A percentile compares a stretch with the other conserved stretches of the same genome.
Conservation (phyloP, 2,329 filamentous ascomycete genomes). For the Colletotrichum musicola region DNA sequence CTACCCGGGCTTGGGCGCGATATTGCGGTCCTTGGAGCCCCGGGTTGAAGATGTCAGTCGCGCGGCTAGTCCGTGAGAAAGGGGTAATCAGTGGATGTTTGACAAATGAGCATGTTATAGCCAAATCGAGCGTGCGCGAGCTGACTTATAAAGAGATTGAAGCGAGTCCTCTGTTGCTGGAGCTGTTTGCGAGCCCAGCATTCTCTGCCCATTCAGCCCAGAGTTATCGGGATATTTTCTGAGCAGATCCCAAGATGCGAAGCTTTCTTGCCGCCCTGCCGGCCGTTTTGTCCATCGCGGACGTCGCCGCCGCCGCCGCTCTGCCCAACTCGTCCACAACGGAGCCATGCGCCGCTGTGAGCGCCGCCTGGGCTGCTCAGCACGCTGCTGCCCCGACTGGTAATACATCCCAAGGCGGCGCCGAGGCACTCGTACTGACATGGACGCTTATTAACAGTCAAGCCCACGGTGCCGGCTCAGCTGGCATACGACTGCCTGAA, state of each 20-base stretch:
- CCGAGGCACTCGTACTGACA: background rate
- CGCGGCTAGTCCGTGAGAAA: background rate
- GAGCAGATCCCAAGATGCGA: slow-evolving; percentile 17
- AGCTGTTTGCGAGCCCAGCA: background rate
- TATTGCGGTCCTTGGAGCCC: slow-evolving; percentile 16
- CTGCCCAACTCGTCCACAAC: slow-evolving; percentile 7
- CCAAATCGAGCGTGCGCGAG: no score
- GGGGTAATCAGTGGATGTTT: no score
- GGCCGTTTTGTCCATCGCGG: slow-evolving; percentile 16
- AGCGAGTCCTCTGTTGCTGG: no score
- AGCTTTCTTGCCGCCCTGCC: slow-evolving; percentile 18
- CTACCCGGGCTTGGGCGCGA: slow-evolving; percentile 8
- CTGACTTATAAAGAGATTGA: no score
- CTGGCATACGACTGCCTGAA: slow-evolving; percentile 56
- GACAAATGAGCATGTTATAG: no score
- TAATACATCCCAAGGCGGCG: background rate
- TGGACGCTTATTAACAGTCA: background rate
- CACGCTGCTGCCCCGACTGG: slow-evolving; percentile 18
- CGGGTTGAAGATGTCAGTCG: background rate
- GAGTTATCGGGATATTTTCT: background rate
- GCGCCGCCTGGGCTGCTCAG: slow-evolving; percentile 25
- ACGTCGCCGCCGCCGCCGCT: background rate
- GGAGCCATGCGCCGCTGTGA: slow-evolving; percentile 29
- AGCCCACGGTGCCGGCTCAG: slow-evolving; percentile 47
- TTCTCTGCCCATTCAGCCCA: background rate